These are phyloP conservation scores for Fusarium sp. DNA, from an alignment of 2,329 filamentous ascomycete species.

Conservation along the genomic window DNA sequence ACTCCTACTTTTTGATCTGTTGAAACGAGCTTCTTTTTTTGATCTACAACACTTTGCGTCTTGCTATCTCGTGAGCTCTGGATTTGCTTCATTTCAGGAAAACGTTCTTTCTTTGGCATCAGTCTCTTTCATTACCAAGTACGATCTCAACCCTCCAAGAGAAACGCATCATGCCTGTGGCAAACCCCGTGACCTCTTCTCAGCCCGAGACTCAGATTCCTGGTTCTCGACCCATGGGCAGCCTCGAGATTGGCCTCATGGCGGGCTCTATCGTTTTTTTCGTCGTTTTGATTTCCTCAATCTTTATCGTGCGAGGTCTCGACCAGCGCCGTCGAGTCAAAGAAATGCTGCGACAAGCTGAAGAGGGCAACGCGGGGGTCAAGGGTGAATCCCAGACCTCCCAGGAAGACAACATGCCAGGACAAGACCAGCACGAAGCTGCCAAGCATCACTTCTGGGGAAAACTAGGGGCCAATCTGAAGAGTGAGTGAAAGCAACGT, in stretches of 20 bases:
- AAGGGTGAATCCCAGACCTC: background rate
- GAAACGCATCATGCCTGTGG: constrained; percentile 6
- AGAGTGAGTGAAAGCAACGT: constrained; percentile 18
- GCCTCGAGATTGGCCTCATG: constrained; percentile 50
- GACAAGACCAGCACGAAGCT: background rate
- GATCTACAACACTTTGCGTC: background rate
- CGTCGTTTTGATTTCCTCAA: constrained; percentile 35
- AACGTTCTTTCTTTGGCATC: background rate
- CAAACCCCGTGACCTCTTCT: constrained; percentile 7
- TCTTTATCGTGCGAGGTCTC: constrained; percentile 44
- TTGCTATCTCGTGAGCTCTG: background rate
- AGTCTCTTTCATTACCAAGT: background rate
- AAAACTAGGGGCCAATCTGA: background rate
- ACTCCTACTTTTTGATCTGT: background rate
- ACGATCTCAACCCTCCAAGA: background rate
- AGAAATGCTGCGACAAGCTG: constrained; percentile 14
- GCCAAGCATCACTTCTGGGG: background rate
- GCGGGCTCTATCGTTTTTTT: constrained; percentile 44
- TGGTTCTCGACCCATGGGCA: constrained; percentile 31
- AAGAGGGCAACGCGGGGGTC: constrained; percentile 27
- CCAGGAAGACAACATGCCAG: background rate
- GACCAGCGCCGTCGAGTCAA: constrained; percentile 29
- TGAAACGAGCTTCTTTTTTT: background rate
- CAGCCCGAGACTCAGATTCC: background rate
- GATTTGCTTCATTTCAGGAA: background rate